Percentiles rank a stretch among this genome's conserved stretches.
Conservation (phyloP, 2,329 filamentous ascomycete genomes). For the Aspergillus ustus region DNA sequence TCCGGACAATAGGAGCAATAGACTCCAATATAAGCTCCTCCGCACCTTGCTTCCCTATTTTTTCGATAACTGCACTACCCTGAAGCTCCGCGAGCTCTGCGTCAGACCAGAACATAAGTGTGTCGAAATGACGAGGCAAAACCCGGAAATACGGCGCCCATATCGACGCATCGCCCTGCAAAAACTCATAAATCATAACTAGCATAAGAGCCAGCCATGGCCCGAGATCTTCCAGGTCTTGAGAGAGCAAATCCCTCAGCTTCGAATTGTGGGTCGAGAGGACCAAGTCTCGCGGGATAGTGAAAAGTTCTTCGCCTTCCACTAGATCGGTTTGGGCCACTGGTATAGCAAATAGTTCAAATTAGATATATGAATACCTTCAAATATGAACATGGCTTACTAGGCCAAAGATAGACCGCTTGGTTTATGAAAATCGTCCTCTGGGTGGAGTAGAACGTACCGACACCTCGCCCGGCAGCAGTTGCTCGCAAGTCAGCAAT, state of each 20-base stretch:
- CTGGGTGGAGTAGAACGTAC: constrained; percentile 50
- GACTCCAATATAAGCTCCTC: constrained; percentile 69
- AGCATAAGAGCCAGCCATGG: constrained; percentile 69
- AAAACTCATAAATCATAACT: constrained; percentile 77
- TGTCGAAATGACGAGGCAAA: constrained; percentile 74
- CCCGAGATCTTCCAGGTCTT: constrained; percentile 56
- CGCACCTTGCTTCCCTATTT: constrained; percentile 75
- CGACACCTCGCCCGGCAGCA: constrained; percentile 65
- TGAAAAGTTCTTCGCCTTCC: constrained; percentile 78
- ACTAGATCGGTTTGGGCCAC: constrained; percentile 73
- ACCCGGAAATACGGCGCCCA: constrained; percentile 82
- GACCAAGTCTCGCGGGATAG: constrained; percentile 72
- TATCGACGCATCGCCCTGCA: constrained; percentile 61
- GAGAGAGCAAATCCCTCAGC: constrained; percentile 62
- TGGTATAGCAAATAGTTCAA: constrained; percentile 41
- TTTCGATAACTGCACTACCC: constrained; percentile 74
- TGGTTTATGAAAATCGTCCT: constrained; percentile 22
- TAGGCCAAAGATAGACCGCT: constrained; percentile 20
- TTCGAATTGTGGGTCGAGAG: constrained; percentile 75
- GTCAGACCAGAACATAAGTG: constrained; percentile 85
- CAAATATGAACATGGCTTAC: constrained; percentile 2
- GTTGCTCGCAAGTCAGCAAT: constrained; percentile 61
- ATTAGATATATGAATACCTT: constrained; percentile 28
- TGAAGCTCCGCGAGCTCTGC: constrained; percentile 73
- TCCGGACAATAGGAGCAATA: constrained; percentile 57